These are phyloP conservation scores for Rhodotorula sp. DNA, from an alignment of 1,284 basidiomycete species.

Conservation along the genomic window DNA sequence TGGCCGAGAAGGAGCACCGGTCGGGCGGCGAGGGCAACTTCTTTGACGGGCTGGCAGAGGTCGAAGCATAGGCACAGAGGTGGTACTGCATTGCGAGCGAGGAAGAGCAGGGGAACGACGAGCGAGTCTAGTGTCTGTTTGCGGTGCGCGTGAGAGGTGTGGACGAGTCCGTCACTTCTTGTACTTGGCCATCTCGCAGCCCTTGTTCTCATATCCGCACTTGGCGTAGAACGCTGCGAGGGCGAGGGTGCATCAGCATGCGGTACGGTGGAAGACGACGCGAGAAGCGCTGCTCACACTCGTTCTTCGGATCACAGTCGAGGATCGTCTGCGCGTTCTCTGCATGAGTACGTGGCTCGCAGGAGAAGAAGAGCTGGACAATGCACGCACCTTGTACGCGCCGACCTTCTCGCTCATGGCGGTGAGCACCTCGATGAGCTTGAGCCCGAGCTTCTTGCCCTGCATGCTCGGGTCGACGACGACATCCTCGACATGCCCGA, in stretches of 20 bases:
- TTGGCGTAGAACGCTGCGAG: conserved; percentile 88
- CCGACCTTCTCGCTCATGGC: conserved; percentile 33
- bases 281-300: conserved; percentile 59
- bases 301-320: conserved; percentile 88
- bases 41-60: conserved; percentile 19
- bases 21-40: conserved; percentile 28
- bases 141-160: too few species aligned
- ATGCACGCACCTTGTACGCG: conserved; percentile 53
- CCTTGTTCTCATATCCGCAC: conserved; percentile 70
- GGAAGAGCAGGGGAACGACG: too few species aligned
- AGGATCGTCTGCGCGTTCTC: conserved; percentile 72
- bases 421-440: conserved; percentile 76
- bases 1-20: conserved; percentile 19
- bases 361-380: neutral
- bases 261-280: neutral
- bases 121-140: neutral
- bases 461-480: conserved; percentile 83
- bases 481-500: conserved; percentile 97
- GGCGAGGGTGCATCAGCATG: conserved; percentile 14
- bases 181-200: conserved; percentile 73
- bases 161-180: neutral
- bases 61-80: conserved; percentile 7
- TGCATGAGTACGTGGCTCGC: conserved; percentile 40
- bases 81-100: neutral
- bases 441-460: conserved; percentile 84